Conservation (phyloP, 1,284 basidiomycete genomes). For the Cronartium ribicola region DNA sequence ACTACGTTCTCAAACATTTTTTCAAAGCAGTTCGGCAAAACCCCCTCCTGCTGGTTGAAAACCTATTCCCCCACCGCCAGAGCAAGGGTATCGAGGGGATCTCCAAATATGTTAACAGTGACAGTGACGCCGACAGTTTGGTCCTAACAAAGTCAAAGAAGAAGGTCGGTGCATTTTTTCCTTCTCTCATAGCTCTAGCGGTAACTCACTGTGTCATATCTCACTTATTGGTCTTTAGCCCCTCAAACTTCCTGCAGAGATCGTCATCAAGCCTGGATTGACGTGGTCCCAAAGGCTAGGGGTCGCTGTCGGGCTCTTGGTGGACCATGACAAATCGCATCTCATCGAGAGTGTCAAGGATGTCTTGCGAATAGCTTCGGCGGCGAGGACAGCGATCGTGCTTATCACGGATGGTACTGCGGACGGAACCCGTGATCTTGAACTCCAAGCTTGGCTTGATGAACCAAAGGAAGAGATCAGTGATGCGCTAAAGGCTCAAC, state of each 20-base stretch:
- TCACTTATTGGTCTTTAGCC: background rate
- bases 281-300: conserved; percentile 85
- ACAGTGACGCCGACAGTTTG: conserved; percentile 31
- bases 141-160: conserved; percentile 19
- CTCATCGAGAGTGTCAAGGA: conserved; percentile 74
- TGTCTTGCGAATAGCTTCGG: conserved; percentile 53
- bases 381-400: conserved; percentile 62
- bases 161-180: conserved; percentile 49
- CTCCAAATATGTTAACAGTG: conserved; percentile 11
- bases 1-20: conserved; percentile 78
- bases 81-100: conserved; percentile 15
- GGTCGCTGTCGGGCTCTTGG: conserved; percentile 70
- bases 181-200: conserved; percentile 44
- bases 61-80: conserved; percentile 47
- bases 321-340: conserved; percentile 62
- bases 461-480: conserved; percentile 51
- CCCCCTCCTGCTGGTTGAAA: conserved; percentile 77
- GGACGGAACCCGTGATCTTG: conserved; percentile 49
- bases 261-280: conserved; percentile 78
- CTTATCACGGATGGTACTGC: conserved; percentile 63
- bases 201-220: background rate
- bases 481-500: conserved; percentile 47
- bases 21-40: conserved; percentile 80
- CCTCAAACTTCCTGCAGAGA: conserved; percentile 57
- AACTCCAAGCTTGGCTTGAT: conserved; percentile 57